phyloP scores from a whole-genome alignment of 2,329 filamentous ascomycete species.

The Xylaria sp. region DNA sequence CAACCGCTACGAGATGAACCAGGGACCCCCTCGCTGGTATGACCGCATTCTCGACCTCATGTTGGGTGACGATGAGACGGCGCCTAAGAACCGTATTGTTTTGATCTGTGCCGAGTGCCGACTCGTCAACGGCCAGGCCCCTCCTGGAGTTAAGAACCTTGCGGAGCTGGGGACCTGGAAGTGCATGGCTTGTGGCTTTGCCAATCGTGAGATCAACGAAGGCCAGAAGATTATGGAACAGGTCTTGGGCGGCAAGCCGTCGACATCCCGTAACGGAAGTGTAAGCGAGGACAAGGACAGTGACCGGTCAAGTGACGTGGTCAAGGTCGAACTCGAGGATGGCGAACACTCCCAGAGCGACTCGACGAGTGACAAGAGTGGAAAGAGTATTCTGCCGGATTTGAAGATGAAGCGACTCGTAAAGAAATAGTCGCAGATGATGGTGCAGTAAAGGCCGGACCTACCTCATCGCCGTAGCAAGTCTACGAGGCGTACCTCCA shows the following conservation, averaged over 20 bases:
- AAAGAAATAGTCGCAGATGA: constrained; percentile 26
- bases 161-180: constrained; percentile 82
- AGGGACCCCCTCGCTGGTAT: constrained; percentile 68
- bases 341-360: constrained; percentile 20
- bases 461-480: background rate
- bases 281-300: constrained; percentile 22
- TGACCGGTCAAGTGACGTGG: constrained; percentile 23
- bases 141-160: constrained; percentile 71
- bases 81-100: constrained; percentile 82
- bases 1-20: constrained; percentile 33
- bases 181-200: constrained; percentile 75
- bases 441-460: constrained; percentile 18
- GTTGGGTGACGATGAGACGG: constrained; percentile 89
- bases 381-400: constrained; percentile 3
- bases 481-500: constrained; percentile 2
- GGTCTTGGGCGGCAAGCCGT: constrained; percentile 39
- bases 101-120: constrained; percentile 78
- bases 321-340: constrained; percentile 22
- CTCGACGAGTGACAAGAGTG: constrained; percentile 10
- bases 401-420: constrained; percentile 13
- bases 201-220: constrained; percentile 79
- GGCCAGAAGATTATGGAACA: constrained; percentile 66
- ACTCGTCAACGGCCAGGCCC: constrained; percentile 91
- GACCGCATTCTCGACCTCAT: constrained; percentile 88
- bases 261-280: constrained; percentile 6